Base-by-base conservation (phyloP, 2,329 filamentous ascomycete species). In the Verticillium klebahnii region DNA sequence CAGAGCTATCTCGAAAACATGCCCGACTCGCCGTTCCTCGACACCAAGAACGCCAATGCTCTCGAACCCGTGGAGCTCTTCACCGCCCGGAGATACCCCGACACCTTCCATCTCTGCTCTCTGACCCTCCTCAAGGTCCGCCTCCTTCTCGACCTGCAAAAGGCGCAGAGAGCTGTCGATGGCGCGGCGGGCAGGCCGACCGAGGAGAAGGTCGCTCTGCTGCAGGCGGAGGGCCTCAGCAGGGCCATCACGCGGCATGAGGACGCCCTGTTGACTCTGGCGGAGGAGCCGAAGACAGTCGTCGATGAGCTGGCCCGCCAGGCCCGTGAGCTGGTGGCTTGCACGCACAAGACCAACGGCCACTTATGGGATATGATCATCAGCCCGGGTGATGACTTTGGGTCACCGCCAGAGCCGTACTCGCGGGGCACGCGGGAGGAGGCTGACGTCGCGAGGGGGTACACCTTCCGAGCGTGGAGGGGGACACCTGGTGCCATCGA, bases 121-220 rank as follows among this genome's bases (percentile, higher is more conserved):
- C 19, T 52, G 45, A 19, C 45, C 45, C 45, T 52, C 5, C n/a
- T 52, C 19, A 52, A 52, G 19, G 23, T 52, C 19, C 45, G 45
- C 45, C 45, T 52, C 88, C 45, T 52, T 6, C 19, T 52, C 9
- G 45, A 23, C n/a, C 45, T 52, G 45, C 45, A 25, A 25, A 52
- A 23, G n/a, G 19, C 45, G 11, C 17, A 52, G 19, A 52, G 23
- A 19, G 45, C 12, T 11, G 19, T 52, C 8, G 19, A 23, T 2
- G 45, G 8, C 45, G 45, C 45, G 11, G 19, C 9, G 12, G 19
- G 12, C 19, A 12, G 8, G n/a, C 8, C 45, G 23, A 6, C 12
- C n/a, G n/a, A 52, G 45, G 45, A 52, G n/a, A 52, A 52, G 45
- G 19, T 52, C 8, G n/a, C 45, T 14, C 7, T 52, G n/a, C 45